phyloP scores from a whole-genome alignment of 768 basidiomycete genomes.

The Holtermannia corniformis region DNA sequence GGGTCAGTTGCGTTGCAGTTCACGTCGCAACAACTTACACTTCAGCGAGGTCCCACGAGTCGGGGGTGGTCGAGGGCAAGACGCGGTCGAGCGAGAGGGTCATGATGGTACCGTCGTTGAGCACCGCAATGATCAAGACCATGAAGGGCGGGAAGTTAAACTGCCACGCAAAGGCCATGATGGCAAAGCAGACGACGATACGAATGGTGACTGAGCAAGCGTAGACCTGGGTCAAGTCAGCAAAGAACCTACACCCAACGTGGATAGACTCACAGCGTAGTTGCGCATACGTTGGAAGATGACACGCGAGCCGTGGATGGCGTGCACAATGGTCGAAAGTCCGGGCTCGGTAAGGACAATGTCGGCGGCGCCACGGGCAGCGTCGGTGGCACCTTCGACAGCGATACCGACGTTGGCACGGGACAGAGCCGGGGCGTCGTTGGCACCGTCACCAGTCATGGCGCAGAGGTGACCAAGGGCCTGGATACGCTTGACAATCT shows the following conservation, averaged over 20 bases:
- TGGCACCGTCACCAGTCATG: conserved; percentile 99
- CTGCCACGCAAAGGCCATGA: conserved; percentile 89
- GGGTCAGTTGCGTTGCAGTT: too few species aligned
- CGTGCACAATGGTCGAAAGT: conserved; percentile 97
- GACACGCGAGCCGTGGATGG: conserved; percentile 93
- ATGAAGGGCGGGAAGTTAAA: conserved; percentile 99
- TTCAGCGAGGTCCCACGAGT: conserved; percentile 92
- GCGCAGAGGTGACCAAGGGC: conserved; percentile 91
- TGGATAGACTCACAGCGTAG: conserved; percentile 76
- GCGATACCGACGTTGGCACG: conserved; percentile 99
- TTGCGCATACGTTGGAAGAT: conserved; percentile 99
- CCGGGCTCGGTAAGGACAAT: conserved; percentile 97
- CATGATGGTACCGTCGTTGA: conserved; percentile 99
- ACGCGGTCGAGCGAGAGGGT: conserved; percentile 87
- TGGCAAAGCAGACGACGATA: conserved; percentile 95
- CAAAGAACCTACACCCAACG: background rate
- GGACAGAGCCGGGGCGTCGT: conserved; percentile 93
- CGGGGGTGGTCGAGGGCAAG: conserved; percentile 80
- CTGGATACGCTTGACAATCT: conserved; percentile 97
- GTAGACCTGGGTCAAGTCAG: too few species aligned
- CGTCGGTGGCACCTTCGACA: conserved; percentile 97
- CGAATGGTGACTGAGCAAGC: conserved; percentile 93
- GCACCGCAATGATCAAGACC: conserved; percentile 92
- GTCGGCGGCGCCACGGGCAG: conserved; percentile 95
- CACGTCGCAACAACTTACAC: too few species aligned